Evolutionary conservation across 2,329 filamentous ascomycete genomes (phyloP), one percentile per base, ranked within the genome.

Genomic region (Ascochyta pisi): DNA sequence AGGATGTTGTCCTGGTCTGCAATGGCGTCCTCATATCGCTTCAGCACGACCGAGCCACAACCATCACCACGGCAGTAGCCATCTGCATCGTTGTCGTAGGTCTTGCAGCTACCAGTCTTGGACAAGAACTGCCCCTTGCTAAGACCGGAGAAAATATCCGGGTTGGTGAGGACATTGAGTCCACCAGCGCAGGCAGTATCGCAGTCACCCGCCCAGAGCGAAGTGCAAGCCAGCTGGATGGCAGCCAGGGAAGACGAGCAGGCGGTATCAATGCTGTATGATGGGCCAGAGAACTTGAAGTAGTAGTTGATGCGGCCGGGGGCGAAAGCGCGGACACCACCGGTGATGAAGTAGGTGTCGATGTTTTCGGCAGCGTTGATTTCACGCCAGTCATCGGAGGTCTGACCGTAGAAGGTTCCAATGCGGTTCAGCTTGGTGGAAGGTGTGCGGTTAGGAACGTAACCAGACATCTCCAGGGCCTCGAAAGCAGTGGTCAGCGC

Each of bases 11-110:
- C 91, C 57, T 90, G 87, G 66, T 95, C 90, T 0, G 85, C 84
- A 47, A 90, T 73, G 1, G 91, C 91, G 74, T 94, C 91, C 50
- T 91, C 88, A 2, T 93, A 84, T 31, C 91, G 83, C 81, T 96
- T 96, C 43, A 95, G 78, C 22, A 95, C 82, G 44, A 95, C 82
- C 0, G 88, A 88, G 1, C 87, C 90, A 58, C 89, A 89, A 16
- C 85, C 87, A 65, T 95, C 91, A 50, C 86, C 90, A 70, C 91
- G 87, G 77, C 90, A 94, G 76, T 95, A 94, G 1, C 91, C 91
- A 75, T 93, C 89, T 3, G 91, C 91, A 34, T 83, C 85, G 61
- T 91, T 88, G 73, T 94, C 90, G 69, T 91, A 95, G 0, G 90
- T 91, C 68, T 91, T 90, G 76, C 90, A 93, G 60, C 86, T 84